phyloP scores from a whole-genome alignment of 2,329 filamentous ascomycete genomes.

The Mycosphaerella arachidis region DNA sequence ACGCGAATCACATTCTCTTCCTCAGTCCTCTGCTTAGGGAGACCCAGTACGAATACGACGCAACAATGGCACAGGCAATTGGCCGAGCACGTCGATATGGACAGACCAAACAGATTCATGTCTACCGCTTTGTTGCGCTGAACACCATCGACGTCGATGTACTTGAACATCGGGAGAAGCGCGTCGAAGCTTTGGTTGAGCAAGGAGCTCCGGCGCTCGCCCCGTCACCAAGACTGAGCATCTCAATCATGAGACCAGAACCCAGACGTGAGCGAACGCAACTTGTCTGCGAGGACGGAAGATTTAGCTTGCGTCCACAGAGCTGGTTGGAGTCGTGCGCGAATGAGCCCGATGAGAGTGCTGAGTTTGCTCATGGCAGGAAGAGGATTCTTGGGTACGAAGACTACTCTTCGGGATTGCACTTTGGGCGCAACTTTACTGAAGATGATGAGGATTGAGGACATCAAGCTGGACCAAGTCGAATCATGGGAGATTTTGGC shows the following conservation, averaged over 20 bases:
- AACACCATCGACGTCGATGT: slow-evolving; percentile 55
- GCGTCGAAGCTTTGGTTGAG: slow-evolving; percentile 25
- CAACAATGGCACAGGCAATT: slow-evolving; percentile 59
- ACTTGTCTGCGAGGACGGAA: slow-evolving; percentile 27
- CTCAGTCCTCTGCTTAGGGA: slow-evolving; percentile 51
- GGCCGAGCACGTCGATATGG: slow-evolving; percentile 57
- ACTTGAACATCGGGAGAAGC: slow-evolving; percentile 41
- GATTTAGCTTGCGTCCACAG: slow-evolving; percentile 32
- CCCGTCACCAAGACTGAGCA: slow-evolving; percentile 17
- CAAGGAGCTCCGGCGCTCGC: slow-evolving; percentile 10
- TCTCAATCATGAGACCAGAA: background rate
- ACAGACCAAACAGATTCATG: slow-evolving; percentile 53
- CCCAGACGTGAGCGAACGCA: slow-evolving; percentile 26
- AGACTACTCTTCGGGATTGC: slow-evolving; percentile 32
- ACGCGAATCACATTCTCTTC: slow-evolving; percentile 63
- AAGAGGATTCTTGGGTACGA: slow-evolving; percentile 29
- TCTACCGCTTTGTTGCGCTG: slow-evolving; percentile 76
- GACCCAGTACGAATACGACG: slow-evolving; percentile 52
- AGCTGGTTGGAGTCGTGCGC: slow-evolving; percentile 26
- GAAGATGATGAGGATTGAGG: slow-evolving; percentile 29
- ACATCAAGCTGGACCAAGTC: background rate
- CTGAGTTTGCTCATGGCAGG: slow-evolving; percentile 20
- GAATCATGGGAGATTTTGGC: too few relatives aligned
- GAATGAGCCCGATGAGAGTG: slow-evolving; percentile 8
- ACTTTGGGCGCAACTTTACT: slow-evolving; percentile 31